phyloP scores from a whole-genome alignment of 768 basidiomycete genomes.

The Tylopilus subfusipes region DNA sequence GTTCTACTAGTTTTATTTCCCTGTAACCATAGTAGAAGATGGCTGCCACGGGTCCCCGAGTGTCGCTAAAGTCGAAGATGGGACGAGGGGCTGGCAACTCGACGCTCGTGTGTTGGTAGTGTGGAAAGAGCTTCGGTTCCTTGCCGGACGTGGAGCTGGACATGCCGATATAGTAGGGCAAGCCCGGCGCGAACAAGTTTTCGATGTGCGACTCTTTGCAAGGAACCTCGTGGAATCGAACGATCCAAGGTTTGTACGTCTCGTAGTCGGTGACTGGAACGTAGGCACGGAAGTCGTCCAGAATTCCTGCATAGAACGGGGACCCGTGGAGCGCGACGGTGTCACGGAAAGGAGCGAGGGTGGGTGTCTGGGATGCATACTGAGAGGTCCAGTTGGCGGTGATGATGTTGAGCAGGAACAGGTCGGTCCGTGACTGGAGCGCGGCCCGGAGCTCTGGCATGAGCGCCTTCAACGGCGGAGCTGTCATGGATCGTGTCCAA shows the following conservation, averaged over 20 bases:
- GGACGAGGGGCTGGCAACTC: neutral
- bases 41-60: neutral
- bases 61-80: neutral
- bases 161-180: slow-evolving; percentile 9
- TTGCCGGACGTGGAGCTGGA: slow-evolving; percentile 16
- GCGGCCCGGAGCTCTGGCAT: slow-evolving; percentile 3
- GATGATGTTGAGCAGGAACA: neutral
- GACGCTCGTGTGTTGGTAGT: neutral
- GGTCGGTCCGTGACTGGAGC: neutral
- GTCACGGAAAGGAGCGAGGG: slow-evolving; percentile 4
- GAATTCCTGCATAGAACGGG: neutral
- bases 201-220: slow-evolving; percentile 9
- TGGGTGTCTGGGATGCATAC: neutral
- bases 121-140: slow-evolving; percentile 8
- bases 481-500: no score
- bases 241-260: slow-evolving; percentile 9
- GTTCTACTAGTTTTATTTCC: slow-evolving; percentile 1
- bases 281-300: slow-evolving; percentile 3
- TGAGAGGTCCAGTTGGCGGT: neutral
- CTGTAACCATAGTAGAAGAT: slow-evolving; percentile 4
- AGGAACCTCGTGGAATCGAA: slow-evolving; percentile 5
- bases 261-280: slow-evolving; percentile 16
- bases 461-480: neutral
- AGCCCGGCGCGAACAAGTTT: slow-evolving; percentile 13
- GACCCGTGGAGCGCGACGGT: neutral